These are phyloP conservation scores for Mortierella sp. DNA, from an alignment of 371 early-diverging fungal genomes.

Conservation along the genomic window DNA sequence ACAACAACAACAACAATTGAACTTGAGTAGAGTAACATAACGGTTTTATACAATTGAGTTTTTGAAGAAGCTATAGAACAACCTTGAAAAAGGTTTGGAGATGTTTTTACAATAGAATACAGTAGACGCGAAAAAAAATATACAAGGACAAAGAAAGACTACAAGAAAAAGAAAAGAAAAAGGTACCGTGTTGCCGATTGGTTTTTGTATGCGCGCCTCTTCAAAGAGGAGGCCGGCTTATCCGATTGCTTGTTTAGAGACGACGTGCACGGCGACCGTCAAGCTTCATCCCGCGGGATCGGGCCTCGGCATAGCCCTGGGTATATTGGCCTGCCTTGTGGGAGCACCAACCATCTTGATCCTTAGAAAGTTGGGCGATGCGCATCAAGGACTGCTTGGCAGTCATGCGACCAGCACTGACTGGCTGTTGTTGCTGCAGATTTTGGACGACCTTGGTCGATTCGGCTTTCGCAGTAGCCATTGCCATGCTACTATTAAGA, in stretches of 20 bases:
- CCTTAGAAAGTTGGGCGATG: slow-evolving; percentile 38
- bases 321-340: slow-evolving; percentile 46
- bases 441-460: slow-evolving; percentile 26
- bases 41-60: background rate
- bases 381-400: slow-evolving; percentile 47
- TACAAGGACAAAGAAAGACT: background rate
- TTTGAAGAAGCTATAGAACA: background rate
- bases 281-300: slow-evolving; percentile 18
- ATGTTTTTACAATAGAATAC: slow-evolving; percentile 10
- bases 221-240: background rate
- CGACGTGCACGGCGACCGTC: slow-evolving; percentile 47
- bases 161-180: background rate
- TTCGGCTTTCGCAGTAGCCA: background rate
- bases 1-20: background rate
- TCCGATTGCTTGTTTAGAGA: slow-evolving; percentile 17
- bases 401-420: slow-evolving; percentile 17
- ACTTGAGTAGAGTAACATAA: background rate
- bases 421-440: slow-evolving; percentile 43
- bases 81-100: background rate
- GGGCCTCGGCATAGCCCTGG: slow-evolving; percentile 31
- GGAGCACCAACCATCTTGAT: slow-evolving; percentile 46
- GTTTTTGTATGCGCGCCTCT: background rate
- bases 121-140: background rate
- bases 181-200: slow-evolving; percentile 1
- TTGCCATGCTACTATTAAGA: slow-evolving; percentile 2